Percentiles rank a stretch among this genome's conserved stretches.
Evolutionary conservation across 805 yeast species (phyloP).

Genomic region (Candida chilensis): DNA sequence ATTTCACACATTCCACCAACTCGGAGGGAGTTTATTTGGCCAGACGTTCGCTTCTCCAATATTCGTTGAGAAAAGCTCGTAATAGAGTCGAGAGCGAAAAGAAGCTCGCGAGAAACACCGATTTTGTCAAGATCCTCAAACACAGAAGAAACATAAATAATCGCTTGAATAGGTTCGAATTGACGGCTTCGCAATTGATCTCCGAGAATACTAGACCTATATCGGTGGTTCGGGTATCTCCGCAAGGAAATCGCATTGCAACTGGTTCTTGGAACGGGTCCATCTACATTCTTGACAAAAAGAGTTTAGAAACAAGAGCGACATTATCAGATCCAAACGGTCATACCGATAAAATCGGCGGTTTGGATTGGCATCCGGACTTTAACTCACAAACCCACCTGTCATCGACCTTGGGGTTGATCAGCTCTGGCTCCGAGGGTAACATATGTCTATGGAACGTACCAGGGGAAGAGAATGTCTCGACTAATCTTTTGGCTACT

Average conservation of each 20-base stretch:
- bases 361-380: conserved; percentile 60
- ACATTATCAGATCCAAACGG: conserved; percentile 27
- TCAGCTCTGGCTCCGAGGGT: conserved; percentile 26
- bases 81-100: conserved; percentile 26
- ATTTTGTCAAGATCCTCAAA: conserved; percentile 32
- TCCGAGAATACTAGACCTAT: conserved; percentile 54
- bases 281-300: conserved; percentile 36
- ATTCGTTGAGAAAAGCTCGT: conserved; percentile 39
- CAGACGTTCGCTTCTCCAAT: conserved; percentile 40
- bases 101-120: conserved; percentile 12
- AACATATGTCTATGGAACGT: conserved; percentile 20
- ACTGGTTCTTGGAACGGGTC: conserved; percentile 84
- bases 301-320: conserved; percentile 18
- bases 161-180: conserved; percentile 22
- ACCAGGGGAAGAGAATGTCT: conserved; percentile 1
- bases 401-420: conserved; percentile 1
- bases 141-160: conserved; percentile 33
- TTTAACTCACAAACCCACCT: too few relatives aligned
- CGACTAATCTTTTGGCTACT: background rate
- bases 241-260: conserved; percentile 31
- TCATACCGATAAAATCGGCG: conserved; percentile 64
- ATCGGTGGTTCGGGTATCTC: conserved; percentile 43
- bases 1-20: conserved; percentile 85
- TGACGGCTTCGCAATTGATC: conserved; percentile 62
- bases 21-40: conserved; percentile 37